Conservation (phyloP, 1,139 yeast species). For the Diutina sp. region DNA sequence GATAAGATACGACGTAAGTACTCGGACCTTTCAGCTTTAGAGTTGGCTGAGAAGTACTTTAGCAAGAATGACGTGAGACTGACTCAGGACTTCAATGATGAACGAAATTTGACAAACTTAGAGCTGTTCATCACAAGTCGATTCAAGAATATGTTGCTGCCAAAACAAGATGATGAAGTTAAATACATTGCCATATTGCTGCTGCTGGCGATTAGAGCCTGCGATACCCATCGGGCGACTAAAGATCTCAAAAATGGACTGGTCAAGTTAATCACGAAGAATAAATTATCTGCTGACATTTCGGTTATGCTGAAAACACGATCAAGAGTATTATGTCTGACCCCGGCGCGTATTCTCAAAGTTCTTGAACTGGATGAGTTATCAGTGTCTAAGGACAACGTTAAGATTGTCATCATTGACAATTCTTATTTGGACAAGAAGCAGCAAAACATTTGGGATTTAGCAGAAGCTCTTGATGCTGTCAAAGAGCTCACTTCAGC, state of each 20-base stretch:
- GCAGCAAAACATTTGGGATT: constrained; percentile 52
- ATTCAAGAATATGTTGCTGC: constrained; percentile 32
- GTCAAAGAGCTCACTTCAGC: constrained; percentile 26
- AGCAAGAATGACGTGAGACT: constrained; percentile 35
- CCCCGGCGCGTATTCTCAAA: constrained; percentile 50
- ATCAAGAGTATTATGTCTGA: constrained; percentile 44
- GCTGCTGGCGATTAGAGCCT: constrained; percentile 61
- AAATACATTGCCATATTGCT: constrained; percentile 46
- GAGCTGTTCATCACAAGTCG: constrained; percentile 28
- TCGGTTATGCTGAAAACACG: constrained; percentile 35
- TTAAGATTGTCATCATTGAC: constrained; percentile 49
- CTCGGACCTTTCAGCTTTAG: constrained; percentile 49
- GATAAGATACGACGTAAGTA: constrained; percentile 35
- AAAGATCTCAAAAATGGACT: constrained; percentile 43
- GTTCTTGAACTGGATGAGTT: constrained; percentile 30
- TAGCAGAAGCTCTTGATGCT: constrained; percentile 29
- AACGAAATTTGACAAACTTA: constrained; percentile 37
- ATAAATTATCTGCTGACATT: constrained; percentile 47
- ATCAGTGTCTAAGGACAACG: constrained; percentile 29
- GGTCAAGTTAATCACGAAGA: constrained; percentile 54
- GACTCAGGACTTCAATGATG: constrained; percentile 31
- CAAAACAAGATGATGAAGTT: constrained; percentile 7
- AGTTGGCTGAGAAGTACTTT: constrained; percentile 45
- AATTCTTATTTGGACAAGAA: constrained; percentile 52
- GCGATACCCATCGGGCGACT: constrained; percentile 57